Evolutionary conservation across 208 protist genomes (phyloP), one percentile per base, ranked within the genome.

Genomic region (Crithidia thermophila): DNA sequence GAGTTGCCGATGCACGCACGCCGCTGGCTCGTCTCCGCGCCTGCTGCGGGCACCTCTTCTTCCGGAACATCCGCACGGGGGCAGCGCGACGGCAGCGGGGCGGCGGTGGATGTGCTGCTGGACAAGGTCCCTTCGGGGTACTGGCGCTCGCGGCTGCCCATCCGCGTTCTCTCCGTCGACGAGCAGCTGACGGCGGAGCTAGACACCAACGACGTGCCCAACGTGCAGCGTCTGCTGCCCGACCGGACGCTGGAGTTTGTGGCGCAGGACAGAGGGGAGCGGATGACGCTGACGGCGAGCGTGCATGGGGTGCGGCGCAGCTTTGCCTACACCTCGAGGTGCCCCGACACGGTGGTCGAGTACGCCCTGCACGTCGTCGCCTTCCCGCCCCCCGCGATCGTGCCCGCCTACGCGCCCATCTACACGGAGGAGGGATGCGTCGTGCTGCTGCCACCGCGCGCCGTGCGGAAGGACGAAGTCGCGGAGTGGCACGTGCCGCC

Each of bases 381-480:
- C 20, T 31, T 89, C 16, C 67, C 74, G 3, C 81, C 81, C 4
- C 51, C 74, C 7, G 82, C 88, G 21, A 70, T 92, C 34, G 62
- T 76, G 1, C 91, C 88, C 14, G 78, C 72, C 11, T 70, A 76
- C 43, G 79, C 84, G 39, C 60, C 68, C 8, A 53, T 96, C 3
- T 94, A 94, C 74, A 93, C 85, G 28, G 91, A 96, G 62, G 87
- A 93, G 6, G 60, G 42, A 28, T 94, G 88, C 55, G 81, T 94
- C 20, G 51, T 66, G 28, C 61, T 96, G 39, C 45, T 72, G 21
- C 71, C 85, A 10, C 88, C 91, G 31, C 88, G 88, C 0, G 43
- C 42, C 14, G 56, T 73, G 23, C 75, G 72, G n/a, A 94, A 93
- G 70, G 90, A 94, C 57, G 90, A 96, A 57, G 62, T 75, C 2